phyloP scores from a whole-genome alignment of 176 grass and related monocot species.

The Eragrostis nindensis region DNA sequence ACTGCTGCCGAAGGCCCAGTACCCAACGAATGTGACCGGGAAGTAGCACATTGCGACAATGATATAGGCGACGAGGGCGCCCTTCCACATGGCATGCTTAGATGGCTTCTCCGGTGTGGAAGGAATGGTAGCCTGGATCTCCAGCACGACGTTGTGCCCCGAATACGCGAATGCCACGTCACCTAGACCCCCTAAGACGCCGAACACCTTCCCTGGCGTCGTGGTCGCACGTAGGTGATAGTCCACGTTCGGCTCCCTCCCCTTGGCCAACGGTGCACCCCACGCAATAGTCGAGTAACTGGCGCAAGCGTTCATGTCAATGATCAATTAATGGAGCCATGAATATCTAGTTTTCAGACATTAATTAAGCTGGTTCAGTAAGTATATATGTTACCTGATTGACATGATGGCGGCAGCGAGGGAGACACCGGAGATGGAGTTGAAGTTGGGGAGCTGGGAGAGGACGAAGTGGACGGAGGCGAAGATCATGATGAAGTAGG shows the following conservation, averaged over 20 bases:
- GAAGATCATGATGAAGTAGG: constrained; percentile 97
- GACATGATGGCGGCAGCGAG: constrained; percentile 92
- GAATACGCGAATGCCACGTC: constrained; percentile 75
- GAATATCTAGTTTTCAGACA: not conserved
- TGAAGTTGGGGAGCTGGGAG: constrained; percentile 83
- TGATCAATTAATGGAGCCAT: not conserved
- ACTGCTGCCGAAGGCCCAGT: constrained; percentile 64
- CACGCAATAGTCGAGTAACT: constrained; percentile 90
- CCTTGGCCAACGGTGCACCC: constrained; percentile 66
- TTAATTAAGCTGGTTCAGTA: not conserved
- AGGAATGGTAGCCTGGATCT: constrained; percentile 90
- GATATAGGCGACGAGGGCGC: constrained; percentile 76
- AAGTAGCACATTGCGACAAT: constrained; percentile 87
- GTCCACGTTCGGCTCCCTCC: constrained; percentile 50
- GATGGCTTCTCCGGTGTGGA: constrained; percentile 77
- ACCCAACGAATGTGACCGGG: constrained; percentile 75
- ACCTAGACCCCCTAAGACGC: constrained; percentile 68
- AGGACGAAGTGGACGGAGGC: constrained; percentile 79
- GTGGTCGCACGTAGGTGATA: constrained; percentile 45
- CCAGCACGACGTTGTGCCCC: constrained; percentile 84
- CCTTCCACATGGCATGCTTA: constrained; percentile 94
- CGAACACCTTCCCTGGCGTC: constrained; percentile 51
- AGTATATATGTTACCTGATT: constrained; percentile 40
- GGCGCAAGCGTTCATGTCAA: not conserved
- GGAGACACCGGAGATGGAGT: constrained; percentile 91